These are phyloP conservation scores for Fusarium gaditjirri DNA, from an alignment of 2,329 filamentous ascomycete species.

Conservation along the genomic window DNA sequence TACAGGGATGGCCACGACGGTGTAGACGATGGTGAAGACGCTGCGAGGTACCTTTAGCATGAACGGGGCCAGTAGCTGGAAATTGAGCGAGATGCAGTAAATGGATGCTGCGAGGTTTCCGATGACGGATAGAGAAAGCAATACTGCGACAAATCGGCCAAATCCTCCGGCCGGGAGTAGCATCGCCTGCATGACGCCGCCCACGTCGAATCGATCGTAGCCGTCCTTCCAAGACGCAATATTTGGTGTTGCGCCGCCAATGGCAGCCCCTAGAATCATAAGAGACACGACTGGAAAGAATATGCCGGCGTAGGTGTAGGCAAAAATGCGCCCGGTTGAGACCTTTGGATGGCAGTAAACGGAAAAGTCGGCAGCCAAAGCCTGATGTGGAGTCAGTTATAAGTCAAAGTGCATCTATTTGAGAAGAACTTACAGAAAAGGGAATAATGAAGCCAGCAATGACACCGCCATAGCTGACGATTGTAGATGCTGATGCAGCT, in stretches of 20 bases:
- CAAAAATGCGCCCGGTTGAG: not conserved
- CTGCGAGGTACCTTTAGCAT: not conserved
- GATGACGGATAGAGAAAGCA: not conserved
- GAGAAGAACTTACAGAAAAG: not conserved
- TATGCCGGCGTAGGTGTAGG: not conserved
- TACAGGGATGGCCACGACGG: not conserved
- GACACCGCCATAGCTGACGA: not conserved
- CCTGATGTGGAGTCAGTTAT: not conserved
- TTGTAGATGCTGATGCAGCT: not conserved
- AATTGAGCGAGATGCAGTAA: not conserved
- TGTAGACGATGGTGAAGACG: not conserved
- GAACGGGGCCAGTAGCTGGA: not conserved
- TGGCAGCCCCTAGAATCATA: not conserved
- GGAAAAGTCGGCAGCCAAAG: not conserved
- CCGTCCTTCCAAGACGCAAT: not conserved
- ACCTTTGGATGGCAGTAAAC: not conserved
- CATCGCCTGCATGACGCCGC: not conserved
- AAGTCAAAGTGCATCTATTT: accelerated
- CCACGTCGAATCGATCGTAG: not conserved
- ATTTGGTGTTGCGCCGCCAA: not conserved
- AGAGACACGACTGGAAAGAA: not conserved
- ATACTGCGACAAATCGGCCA: not conserved
- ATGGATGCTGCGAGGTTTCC: not conserved
- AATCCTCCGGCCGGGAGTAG: not conserved
- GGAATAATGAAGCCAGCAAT: not conserved